Conservation (phyloP, 805 yeast genomes). For the Hanseniaspora occidentalis region DNA sequence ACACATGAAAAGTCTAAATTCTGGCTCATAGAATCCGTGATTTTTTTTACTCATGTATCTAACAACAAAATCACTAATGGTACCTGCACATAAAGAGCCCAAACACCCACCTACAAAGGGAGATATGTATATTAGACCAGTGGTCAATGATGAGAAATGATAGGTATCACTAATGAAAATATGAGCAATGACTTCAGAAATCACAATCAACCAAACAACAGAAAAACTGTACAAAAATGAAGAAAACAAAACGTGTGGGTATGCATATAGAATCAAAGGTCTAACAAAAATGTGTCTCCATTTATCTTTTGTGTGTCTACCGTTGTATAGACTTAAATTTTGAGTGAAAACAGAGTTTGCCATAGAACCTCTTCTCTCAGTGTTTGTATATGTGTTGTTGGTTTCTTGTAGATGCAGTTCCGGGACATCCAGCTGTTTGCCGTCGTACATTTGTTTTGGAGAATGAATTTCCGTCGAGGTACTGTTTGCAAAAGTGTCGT, state of each 20-base stretch:
- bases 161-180: slow-evolving; percentile 32
- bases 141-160: slow-evolving; percentile 30
- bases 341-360: slow-evolving; percentile 11
- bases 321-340: slow-evolving; percentile 32
- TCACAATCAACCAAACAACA: slow-evolving; percentile 51
- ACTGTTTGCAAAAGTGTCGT: not conserved
- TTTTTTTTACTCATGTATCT: slow-evolving; percentile 33
- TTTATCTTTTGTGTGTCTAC: slow-evolving; percentile 36
- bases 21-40: slow-evolving; percentile 50
- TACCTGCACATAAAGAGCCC: slow-evolving; percentile 44
- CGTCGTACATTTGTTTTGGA: not conserved
- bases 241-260: slow-evolving; percentile 41
- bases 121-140: slow-evolving; percentile 42
- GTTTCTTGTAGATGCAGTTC: slow-evolving; percentile 3
- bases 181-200: slow-evolving; percentile 42
- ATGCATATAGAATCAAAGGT: slow-evolving; percentile 38
- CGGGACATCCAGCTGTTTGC: not conserved
- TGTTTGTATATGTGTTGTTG: slow-evolving; percentile 4
- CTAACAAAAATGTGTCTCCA: slow-evolving; percentile 46
- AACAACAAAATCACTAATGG: slow-evolving; percentile 35
- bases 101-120: slow-evolving; percentile 47
- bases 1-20: slow-evolving; percentile 26
- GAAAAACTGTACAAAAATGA: slow-evolving; percentile 41
- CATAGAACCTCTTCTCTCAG: slow-evolving; percentile 2
- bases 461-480: not conserved